Conservation (phyloP, 75 land plant genomes). For the Picea sitchensis region DNA sequence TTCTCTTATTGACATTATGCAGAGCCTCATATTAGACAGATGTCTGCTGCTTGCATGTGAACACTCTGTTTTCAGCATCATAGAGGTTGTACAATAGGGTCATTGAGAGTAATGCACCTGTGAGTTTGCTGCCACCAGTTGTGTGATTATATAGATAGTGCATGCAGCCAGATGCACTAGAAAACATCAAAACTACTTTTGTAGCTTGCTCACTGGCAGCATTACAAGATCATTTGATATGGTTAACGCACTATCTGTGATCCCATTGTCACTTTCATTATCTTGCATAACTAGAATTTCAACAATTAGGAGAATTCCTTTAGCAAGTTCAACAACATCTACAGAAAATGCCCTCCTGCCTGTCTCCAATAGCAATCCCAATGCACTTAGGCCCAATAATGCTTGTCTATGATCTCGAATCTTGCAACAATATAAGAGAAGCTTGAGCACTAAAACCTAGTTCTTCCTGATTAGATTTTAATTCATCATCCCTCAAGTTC, state of each 20-base stretch:
- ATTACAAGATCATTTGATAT: constrained; percentile 48
- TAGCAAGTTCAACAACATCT: constrained; percentile 93
- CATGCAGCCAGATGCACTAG: too few species aligned
- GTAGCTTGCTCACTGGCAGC: constrained; percentile 86
- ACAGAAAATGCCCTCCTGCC: constrained; percentile 90
- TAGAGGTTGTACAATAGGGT: too few species aligned
- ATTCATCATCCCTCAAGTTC: too few species aligned
- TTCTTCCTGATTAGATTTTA: too few species aligned
- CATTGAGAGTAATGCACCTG: too few species aligned
- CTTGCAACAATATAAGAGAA: constrained; percentile 95
- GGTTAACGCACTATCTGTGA: constrained; percentile 53
- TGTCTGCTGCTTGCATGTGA: too few species aligned
- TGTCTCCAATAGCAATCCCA: constrained; percentile 88
- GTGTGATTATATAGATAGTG: too few species aligned
- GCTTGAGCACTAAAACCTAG: constrained; percentile 71
- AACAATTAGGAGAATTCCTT: constrained; percentile 94
- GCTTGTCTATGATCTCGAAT: constrained; percentile 84
- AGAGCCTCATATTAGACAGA: too few species aligned
- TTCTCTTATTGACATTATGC: too few species aligned
- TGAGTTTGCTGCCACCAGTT: too few species aligned
- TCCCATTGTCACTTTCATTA: constrained; percentile 89
- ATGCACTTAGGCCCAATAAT: constrained; percentile 75
- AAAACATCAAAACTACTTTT: too few species aligned
- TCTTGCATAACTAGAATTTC: constrained; percentile 91
- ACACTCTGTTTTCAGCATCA: too few species aligned